A percentile compares a stretch with the other conserved stretches of the same genome.
Conservation (phyloP, 2,329 filamentous ascomycete genomes). For the Coniochaeta ligniaria region DNA sequence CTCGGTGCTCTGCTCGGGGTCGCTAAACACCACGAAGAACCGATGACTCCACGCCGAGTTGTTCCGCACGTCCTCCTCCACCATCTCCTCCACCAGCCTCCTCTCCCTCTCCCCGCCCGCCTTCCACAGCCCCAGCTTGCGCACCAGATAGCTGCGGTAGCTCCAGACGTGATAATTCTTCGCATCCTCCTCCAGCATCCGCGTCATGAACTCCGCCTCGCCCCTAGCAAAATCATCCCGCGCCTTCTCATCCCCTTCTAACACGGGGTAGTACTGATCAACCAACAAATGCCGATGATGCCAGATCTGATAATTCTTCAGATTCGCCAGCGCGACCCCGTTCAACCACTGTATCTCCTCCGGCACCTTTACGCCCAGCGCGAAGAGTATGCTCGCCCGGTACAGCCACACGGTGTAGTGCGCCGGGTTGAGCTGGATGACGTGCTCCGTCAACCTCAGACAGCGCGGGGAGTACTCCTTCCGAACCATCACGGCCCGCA, state of each 20-base stretch:
- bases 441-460: constrained; percentile 75
- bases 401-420: constrained; percentile 99
- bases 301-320: constrained; percentile 99
- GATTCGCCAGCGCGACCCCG: constrained; percentile 68
- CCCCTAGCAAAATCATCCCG: constrained; percentile 32
- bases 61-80: constrained; percentile 80
- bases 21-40: constrained; percentile 82
- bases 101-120: constrained; percentile 67
- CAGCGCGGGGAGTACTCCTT: constrained; percentile 78
- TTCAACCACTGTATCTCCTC: constrained; percentile 85
- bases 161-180: constrained; percentile 99
- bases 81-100: constrained; percentile 60
- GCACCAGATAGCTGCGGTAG: constrained; percentile 70
- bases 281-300: constrained; percentile 62
- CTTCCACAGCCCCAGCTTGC: constrained; percentile 60
- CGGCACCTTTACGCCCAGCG: constrained; percentile 55
- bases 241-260: constrained; percentile 17
- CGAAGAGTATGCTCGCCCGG: constrained; percentile 70
- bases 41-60: constrained; percentile 98
- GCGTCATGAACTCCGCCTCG: constrained; percentile 68
- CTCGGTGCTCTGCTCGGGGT: constrained; percentile 42
- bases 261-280: constrained; percentile 50
- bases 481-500: constrained; percentile 85
- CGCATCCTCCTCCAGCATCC: constrained; percentile 77
- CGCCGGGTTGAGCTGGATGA: constrained; percentile 89